Conservation (phyloP, 2,329 filamentous ascomycete genomes). For the Curvularia verruculosa region DNA sequence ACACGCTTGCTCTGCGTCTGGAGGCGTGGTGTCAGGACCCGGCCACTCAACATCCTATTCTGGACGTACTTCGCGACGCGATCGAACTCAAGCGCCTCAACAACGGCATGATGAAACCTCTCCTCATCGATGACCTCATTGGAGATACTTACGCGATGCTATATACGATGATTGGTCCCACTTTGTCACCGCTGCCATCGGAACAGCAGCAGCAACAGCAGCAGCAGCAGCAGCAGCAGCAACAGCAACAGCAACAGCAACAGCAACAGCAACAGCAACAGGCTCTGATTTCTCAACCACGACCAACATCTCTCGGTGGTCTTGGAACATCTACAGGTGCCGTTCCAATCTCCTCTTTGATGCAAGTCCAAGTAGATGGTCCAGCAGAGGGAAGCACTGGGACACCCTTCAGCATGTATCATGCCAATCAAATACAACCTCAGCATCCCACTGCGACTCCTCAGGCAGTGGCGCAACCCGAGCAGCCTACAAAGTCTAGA, state of each 20-base stretch:
- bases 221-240: conserved; percentile 38
- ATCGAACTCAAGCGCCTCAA: conserved; percentile 81
- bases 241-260: conserved; percentile 36
- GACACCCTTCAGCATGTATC: conserved; percentile 35
- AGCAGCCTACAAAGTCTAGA: conserved; percentile 41
- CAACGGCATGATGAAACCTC: conserved; percentile 82
- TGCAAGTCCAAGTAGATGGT: conserved; percentile 44
- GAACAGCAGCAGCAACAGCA: conserved; percentile 41
- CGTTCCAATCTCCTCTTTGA: conserved; percentile 40
- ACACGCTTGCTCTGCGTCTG: conserved; percentile 62
- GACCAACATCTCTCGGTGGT: too few species aligned
- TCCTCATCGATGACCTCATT: conserved; percentile 89
- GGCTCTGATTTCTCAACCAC: background rate
- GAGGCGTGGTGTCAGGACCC: conserved; percentile 64
- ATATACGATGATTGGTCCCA: conserved; percentile 69
- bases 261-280: conserved; percentile 45
- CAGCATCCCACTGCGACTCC: conserved; percentile 21
- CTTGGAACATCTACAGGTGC: conserved; percentile 16
- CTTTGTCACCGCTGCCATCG: conserved; percentile 59
- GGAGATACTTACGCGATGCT: conserved; percentile 84
- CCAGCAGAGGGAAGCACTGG: conserved; percentile 21
- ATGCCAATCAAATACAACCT: conserved; percentile 33
- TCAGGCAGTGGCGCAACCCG: conserved; percentile 26
- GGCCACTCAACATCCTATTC: conserved; percentile 54
- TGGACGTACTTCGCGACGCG: conserved; percentile 70